Conservation (phyloP, 208 protist species). For the Tetramitus jugosus region DNA sequence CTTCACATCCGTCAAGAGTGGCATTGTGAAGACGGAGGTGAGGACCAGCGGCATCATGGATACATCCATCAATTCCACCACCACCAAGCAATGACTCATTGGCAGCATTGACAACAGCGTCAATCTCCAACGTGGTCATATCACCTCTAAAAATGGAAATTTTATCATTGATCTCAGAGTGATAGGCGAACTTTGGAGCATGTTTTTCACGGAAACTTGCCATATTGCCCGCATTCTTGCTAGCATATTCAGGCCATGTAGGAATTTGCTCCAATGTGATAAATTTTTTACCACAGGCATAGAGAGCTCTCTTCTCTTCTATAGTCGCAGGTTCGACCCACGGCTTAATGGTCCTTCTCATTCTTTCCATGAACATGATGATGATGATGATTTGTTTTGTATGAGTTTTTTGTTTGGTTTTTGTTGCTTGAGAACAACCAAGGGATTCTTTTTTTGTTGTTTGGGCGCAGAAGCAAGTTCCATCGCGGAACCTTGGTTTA, state of each 20-base stretch:
- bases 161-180: constrained; percentile 13
- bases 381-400: too few species aligned
- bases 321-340: too few species aligned
- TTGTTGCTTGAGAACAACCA: too few species aligned
- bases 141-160: constrained; percentile 6
- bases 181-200: background rate
- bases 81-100: constrained; percentile 15
- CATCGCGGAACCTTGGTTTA: too few species aligned
- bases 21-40: constrained; percentile 54
- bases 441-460: too few species aligned
- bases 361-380: too few species aligned
- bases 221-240: background rate
- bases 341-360: too few species aligned
- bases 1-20: constrained; percentile 8
- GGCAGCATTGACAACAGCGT: constrained; percentile 15
- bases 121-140: background rate
- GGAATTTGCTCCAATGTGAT: background rate
- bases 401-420: too few species aligned
- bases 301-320: background rate
- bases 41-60: constrained; percentile 57
- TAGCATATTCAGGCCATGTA: constrained; percentile 3
- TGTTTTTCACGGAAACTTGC: background rate
- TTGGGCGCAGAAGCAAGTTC: too few species aligned
- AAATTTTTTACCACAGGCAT: background rate
- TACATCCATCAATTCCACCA: constrained; percentile 35